Evolutionary conservation across 768 basidiomycete genomes (phyloP).

Genomic region (Cyclocybe aegerita): DNA sequence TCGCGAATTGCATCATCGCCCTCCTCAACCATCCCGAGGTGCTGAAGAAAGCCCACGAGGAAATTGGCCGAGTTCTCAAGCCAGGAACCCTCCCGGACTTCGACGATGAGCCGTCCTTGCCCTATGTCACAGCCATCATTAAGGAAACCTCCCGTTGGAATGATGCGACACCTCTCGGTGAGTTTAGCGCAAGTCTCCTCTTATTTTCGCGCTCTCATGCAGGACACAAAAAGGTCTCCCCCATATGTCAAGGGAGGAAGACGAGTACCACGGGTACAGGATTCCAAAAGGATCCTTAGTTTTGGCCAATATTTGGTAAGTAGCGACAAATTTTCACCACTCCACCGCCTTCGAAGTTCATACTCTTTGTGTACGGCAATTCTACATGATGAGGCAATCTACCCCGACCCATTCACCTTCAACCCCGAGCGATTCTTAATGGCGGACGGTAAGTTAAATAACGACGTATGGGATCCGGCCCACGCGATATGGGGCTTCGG

Average conservation of each 20-base stretch:
- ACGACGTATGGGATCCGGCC: too few relatives aligned
- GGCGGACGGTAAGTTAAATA: too few relatives aligned
- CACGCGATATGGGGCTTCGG: too few relatives aligned
- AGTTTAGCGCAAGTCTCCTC: neutral
- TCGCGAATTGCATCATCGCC: conserved; percentile 22
- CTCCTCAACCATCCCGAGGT: conserved; percentile 25
- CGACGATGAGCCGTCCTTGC: conserved; percentile 26
- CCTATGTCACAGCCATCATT: conserved; percentile 20
- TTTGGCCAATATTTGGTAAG: conserved; percentile 28
- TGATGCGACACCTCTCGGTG: conserved; percentile 17
- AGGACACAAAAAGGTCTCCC: conserved; percentile 14
- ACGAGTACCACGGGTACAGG: conserved; percentile 31
- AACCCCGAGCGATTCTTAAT: too few relatives aligned
- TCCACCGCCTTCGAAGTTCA: too few relatives aligned
- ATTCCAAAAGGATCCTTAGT: conserved; percentile 32
- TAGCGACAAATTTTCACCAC: too few relatives aligned
- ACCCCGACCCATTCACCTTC: too few relatives aligned
- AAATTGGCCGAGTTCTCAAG: conserved; percentile 31
- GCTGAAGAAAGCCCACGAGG: conserved; percentile 28
- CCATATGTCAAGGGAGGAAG: conserved; percentile 26
- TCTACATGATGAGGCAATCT: too few relatives aligned
- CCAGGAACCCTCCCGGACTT: conserved; percentile 25
- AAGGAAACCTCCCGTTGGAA: conserved; percentile 14
- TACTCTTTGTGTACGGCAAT: too few relatives aligned
- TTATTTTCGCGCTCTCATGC: neutral